These are phyloP conservation scores for Diaporthe velutina DNA, from an alignment of 2,329 filamentous ascomycete genomes.

Conservation along the genomic window DNA sequence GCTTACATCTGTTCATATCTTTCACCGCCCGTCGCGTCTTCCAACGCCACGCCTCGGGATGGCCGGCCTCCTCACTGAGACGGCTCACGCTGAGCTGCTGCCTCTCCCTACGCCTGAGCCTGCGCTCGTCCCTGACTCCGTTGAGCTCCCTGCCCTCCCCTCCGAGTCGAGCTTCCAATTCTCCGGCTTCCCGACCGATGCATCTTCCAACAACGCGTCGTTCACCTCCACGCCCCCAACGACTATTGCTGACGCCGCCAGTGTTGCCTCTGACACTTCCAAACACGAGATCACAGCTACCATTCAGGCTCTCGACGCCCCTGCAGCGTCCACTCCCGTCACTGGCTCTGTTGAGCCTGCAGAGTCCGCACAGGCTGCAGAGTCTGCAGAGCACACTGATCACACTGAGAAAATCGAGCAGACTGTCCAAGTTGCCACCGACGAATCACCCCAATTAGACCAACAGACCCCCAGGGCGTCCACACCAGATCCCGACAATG, in stretches of 20 bases:
- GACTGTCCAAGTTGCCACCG: slow-evolving; percentile 41
- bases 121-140: slow-evolving; percentile 18
- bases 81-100: slow-evolving; percentile 25
- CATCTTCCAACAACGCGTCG: slow-evolving; percentile 47
- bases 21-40: slow-evolving; percentile 27
- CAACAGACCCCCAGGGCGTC: slow-evolving; percentile 22
- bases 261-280: slow-evolving; percentile 47
- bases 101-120: slow-evolving; percentile 21
- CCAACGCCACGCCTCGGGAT: slow-evolving; percentile 15
- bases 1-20: slow-evolving; percentile 1
- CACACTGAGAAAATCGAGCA: slow-evolving; percentile 42
- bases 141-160: slow-evolving; percentile 38
- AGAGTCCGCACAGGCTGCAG: slow-evolving; percentile 35
- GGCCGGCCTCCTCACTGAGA: slow-evolving; percentile 33
- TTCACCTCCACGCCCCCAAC: slow-evolving; percentile 50
- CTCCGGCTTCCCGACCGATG: slow-evolving; percentile 47
- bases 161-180: slow-evolving; percentile 46
- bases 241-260: slow-evolving; percentile 49
- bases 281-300: slow-evolving; percentile 42
- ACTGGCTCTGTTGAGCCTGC: slow-evolving; percentile 33
- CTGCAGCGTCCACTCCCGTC: slow-evolving; percentile 23
- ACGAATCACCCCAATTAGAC: slow-evolving; percentile 20
- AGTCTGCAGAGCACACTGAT: slow-evolving; percentile 36
- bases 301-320: slow-evolving; percentile 29
- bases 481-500: slow-evolving; percentile 29